Conservation (phyloP, 257 asterid genomes). For the Paulownia fortunei region DNA sequence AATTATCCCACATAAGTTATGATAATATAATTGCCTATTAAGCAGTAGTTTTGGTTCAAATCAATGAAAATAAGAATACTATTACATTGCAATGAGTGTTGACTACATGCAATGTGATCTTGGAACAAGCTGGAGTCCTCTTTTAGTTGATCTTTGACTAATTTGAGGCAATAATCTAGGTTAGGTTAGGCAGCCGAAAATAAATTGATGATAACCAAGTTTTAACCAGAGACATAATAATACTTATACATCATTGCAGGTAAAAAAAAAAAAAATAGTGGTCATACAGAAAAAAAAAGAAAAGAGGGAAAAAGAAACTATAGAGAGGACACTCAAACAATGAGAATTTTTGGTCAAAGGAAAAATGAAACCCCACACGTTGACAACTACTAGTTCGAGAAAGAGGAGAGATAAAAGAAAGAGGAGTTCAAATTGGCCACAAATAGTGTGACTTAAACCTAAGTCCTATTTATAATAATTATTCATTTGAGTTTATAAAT, state of each 20-base stretch:
- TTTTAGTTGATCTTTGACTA: background rate
- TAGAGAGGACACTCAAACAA: too few species aligned
- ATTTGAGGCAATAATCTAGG: background rate
- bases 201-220: slow-evolving; percentile 10
- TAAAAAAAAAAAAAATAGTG: background rate
- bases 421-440: background rate
- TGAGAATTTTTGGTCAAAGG: background rate
- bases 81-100: background rate
- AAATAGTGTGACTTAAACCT: too few species aligned
- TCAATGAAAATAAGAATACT: background rate
- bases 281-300: background rate
- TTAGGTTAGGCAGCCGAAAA: slow-evolving; percentile 18
- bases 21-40: too few species aligned
- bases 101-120: too few species aligned
- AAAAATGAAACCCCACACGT: background rate
- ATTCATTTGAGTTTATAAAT: too few species aligned
- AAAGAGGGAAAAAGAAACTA: background rate
- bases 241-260: background rate
- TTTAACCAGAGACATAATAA: background rate
- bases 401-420: background rate
- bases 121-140: background rate
- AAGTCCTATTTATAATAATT: too few species aligned
- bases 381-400: too few species aligned
- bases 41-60: background rate
- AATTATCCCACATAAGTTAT: background rate